Conservation (phyloP, 192 early-diverging fungal genomes). For the Coemansia sp. region DNA sequence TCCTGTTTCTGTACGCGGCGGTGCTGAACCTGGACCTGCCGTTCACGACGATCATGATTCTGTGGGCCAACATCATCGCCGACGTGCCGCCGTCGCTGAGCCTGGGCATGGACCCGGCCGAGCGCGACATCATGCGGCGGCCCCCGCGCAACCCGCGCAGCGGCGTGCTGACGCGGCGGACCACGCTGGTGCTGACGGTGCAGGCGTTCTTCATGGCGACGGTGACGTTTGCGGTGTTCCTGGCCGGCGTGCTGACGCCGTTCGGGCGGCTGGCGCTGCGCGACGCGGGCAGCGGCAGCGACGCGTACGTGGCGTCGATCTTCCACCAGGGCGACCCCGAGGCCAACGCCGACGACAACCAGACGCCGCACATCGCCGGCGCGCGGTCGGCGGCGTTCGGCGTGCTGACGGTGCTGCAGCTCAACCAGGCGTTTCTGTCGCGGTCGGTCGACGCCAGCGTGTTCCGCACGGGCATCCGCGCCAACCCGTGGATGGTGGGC, state of each 20-base stretch:
- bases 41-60: constrained; percentile 89
- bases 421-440: constrained; percentile 83
- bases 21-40: constrained; percentile 75
- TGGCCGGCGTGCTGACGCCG: constrained; percentile 52
- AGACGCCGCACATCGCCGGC: constrained; percentile 44
- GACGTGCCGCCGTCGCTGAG: constrained; percentile 96
- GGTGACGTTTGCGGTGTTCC: constrained; percentile 60
- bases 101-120: constrained; percentile 84
- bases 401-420: constrained; percentile 80
- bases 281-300: constrained; percentile 8
- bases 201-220: constrained; percentile 71
- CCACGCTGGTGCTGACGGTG: constrained; percentile 60
- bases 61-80: constrained; percentile 97
- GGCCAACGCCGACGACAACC: constrained; percentile 37
- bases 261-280: constrained; percentile 35
- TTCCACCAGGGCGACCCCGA: constrained; percentile 47
- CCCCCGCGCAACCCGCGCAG: constrained; percentile 70
- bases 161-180: constrained; percentile 66
- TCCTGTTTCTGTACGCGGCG: constrained; percentile 77
- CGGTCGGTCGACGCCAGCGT: constrained; percentile 67
- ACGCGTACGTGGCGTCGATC: constrained; percentile 40
- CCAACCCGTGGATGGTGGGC: constrained; percentile 77
- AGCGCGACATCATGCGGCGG: constrained; percentile 80
- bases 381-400: constrained; percentile 63
- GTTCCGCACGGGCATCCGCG: constrained; percentile 68